Conservation (phyloP, 306 rosid genomes). For the Trichosanthes cucumerina region DNA sequence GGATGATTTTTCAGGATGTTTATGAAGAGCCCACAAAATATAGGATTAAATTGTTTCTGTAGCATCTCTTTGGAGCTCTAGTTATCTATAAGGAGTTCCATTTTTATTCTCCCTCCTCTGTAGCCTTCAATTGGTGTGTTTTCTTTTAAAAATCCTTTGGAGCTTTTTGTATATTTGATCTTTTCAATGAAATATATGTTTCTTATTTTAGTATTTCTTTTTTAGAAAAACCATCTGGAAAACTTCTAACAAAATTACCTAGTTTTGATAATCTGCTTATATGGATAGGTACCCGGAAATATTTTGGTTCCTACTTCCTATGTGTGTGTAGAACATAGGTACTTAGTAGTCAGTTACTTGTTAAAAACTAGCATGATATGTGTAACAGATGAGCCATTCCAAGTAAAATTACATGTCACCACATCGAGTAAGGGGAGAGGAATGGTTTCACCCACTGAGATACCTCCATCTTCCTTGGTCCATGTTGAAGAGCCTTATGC, state of each 20-base stretch:
- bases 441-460: conserved; percentile 42
- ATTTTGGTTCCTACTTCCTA: conserved; percentile 28
- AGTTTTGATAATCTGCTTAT: not conserved
- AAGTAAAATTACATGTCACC: conserved; percentile 39
- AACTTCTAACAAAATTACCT: not conserved
- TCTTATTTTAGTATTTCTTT: not conserved
- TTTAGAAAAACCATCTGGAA: not conserved
- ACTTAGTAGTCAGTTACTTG: conserved; percentile 24
- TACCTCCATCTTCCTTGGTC: conserved; percentile 55
- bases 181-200: not conserved
- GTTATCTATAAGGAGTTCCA: not conserved
- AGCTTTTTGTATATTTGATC: not conserved
- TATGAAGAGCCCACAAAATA: not conserved
- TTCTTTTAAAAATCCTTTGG: not conserved
- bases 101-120: not conserved
- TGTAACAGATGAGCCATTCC: conserved; percentile 50
- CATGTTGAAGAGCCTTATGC: conserved; percentile 78
- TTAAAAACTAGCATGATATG: conserved; percentile 14
- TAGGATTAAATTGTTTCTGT: not conserved
- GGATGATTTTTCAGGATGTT: not conserved
- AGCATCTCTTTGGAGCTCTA: not conserved
- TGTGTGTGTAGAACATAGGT: conserved; percentile 14
- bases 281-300: not conserved
- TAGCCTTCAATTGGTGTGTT: not conserved
- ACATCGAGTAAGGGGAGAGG: conserved; percentile 57